Percentiles rank a stretch among this genome's conserved stretches.
phyloP scores from a whole-genome alignment of 108 stramenopile species.

The Aurantiochytrium sp. region DNA sequence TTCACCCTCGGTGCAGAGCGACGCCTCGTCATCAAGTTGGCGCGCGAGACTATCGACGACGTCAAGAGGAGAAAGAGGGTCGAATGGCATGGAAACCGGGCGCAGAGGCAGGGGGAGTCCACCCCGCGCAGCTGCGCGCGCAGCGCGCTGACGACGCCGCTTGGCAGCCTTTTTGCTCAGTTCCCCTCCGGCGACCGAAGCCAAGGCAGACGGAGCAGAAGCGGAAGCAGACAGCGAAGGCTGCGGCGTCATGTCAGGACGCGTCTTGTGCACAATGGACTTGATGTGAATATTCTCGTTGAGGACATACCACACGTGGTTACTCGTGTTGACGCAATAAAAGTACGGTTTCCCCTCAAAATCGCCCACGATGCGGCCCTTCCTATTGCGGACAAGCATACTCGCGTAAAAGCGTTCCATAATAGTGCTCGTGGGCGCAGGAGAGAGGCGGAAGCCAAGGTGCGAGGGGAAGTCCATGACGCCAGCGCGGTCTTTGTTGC shows the following conservation, averaged over 20 bases:
- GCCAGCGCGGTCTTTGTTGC: not conserved
- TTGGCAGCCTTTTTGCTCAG: too few species aligned
- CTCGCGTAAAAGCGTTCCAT: constrained; percentile 3
- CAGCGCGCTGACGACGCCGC: too few species aligned
- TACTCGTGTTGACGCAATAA: not conserved
- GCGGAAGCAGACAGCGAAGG: not conserved
- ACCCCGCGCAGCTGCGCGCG: too few species aligned
- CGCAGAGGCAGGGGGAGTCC: too few species aligned
- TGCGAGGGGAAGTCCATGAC: not conserved
- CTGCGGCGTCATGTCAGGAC: not conserved
- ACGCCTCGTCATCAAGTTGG: not conserved
- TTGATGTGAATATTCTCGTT: not conserved
- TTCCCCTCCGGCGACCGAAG: too few species aligned
- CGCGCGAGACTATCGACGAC: not conserved
- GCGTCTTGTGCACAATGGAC: not conserved
- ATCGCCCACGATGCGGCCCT: constrained; percentile 1
- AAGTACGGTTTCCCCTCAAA: not conserved
- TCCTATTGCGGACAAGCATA: not conserved
- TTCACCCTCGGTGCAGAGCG: not conserved
- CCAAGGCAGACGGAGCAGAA: too few species aligned
- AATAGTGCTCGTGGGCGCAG: not conserved
- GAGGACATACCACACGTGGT: constrained; percentile 7
- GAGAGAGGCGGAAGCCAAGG: not conserved
- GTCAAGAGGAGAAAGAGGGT: not conserved
- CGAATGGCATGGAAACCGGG: too few species aligned